Evolutionary conservation across 192 early-diverging fungal genomes (phyloP).

Genomic region (Allomyces macrogynus): DNA sequence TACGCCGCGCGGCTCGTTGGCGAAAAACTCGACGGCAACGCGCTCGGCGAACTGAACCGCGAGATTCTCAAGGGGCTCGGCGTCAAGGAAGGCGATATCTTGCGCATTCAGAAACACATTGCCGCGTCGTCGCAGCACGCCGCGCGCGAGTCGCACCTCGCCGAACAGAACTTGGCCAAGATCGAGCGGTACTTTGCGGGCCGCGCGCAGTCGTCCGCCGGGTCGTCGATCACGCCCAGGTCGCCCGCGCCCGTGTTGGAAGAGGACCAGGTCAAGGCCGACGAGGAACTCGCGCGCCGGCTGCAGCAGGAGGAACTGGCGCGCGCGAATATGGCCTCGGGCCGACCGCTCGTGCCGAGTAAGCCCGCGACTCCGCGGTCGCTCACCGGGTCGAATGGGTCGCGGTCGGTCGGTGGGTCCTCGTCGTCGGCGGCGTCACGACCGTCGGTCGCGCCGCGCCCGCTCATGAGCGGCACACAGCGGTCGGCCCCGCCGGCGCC

Average conservation of each 20-base stretch:
- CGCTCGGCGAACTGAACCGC: slow-evolving; percentile 51
- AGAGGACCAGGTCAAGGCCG: neutral
- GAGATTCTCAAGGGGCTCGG: slow-evolving; percentile 59
- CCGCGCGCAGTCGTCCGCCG: neutral
- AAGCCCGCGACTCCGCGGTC: too few species aligned
- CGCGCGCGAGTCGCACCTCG: neutral
- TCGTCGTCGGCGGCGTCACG: too few species aligned
- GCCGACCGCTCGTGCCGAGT: neutral
- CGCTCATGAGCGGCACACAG: neutral
- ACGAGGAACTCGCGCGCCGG: neutral
- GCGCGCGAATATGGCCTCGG: neutral
- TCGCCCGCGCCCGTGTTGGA: neutral
- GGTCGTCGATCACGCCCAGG: neutral
- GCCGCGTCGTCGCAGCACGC: slow-evolving; percentile 8
- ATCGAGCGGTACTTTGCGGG: neutral
- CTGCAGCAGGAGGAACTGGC: neutral
- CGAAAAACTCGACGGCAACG: slow-evolving; percentile 65
- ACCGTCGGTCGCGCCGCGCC: neutral
- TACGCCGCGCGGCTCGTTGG: slow-evolving; percentile 69
- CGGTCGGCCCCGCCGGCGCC: neutral
- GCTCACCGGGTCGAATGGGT: too few species aligned
- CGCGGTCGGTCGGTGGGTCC: too few species aligned
- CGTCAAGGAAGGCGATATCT: slow-evolving; percentile 66
- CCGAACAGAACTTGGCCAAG: neutral
- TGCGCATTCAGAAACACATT: slow-evolving; percentile 45